Conservation (phyloP, 179 eudicot genomes). For the Silene vulgaris region DNA sequence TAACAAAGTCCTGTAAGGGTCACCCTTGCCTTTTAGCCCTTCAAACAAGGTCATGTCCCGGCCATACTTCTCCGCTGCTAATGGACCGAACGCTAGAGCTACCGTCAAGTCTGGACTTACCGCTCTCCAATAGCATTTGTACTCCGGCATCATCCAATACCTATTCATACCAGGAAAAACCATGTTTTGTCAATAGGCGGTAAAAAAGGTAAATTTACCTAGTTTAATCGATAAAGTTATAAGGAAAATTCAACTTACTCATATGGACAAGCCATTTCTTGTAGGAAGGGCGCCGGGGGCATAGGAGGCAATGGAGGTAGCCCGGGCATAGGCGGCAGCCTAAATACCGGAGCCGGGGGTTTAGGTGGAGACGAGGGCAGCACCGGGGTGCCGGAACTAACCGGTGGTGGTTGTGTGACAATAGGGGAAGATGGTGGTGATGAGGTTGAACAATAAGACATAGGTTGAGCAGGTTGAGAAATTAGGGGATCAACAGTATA, state of each 20-base stretch:
- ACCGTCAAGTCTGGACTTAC: conserved; percentile 59
- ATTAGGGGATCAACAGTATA: conserved; percentile 61
- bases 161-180: conserved; percentile 17
- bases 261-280: conserved; percentile 70
- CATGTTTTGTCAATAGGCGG: not conserved
- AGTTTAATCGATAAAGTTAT: too few species aligned
- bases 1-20: conserved; percentile 74
- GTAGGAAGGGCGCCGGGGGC: conserved; percentile 53
- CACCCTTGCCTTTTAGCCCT: conserved; percentile 66
- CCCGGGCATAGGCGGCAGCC: conserved; percentile 32
- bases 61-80: conserved; percentile 63
- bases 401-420: conserved; percentile 22
- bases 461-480: conserved; percentile 73
- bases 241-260: conserved; percentile 38
- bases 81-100: conserved; percentile 56
- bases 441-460: conserved; percentile 52
- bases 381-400: conserved; percentile 23
- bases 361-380: conserved; percentile 24
- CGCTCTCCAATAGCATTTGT: conserved; percentile 76
- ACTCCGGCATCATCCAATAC: conserved; percentile 62
- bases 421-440: conserved; percentile 25
- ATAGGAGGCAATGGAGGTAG: conserved; percentile 35
- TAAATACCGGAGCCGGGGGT: conserved; percentile 27
- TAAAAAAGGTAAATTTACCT: too few species aligned
- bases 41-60: conserved; percentile 40